Base-by-base conservation (phyloP, 2,329 filamentous ascomycete genomes). In the Fonsecaea multimorphosa region DNA sequence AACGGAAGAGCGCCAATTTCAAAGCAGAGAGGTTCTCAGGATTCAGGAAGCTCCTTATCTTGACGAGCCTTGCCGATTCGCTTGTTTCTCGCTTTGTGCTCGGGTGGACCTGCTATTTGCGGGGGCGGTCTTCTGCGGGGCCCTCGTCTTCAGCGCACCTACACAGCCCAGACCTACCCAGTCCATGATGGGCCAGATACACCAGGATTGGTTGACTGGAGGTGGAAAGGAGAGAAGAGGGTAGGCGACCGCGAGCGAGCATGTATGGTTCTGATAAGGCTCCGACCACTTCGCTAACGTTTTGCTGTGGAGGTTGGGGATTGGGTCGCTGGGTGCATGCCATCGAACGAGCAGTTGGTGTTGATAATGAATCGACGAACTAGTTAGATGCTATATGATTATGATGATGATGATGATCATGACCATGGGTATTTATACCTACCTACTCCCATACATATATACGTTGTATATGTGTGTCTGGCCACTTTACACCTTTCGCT, bases 91-190 rank as follows among this genome's bases (percentile, higher is more conserved):
- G 51, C 51, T 54, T 54, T 31, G 6, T 34, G 51, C 46, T 60
- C 57, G 57, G 40, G 27, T 60, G 57, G 57, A 60, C 57, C 27
- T 60, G 27, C 57, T 46, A 12, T 34, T 36, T 60, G 44, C 7
- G 27, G 57, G 29, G 46, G 57, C 57, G 57, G 27, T 51, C 57
- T 60, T 60, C 57, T 51, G 57, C 57, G 57, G n/a, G n/a, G 19
- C 19, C 5, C 29, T 19, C 31, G 1, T 16, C 55, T n/a, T 31
- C 36, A 36, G 36, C 36, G n/a, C 19, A n/a, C 34, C 14, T 16
- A 27, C 16, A 22, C 7, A 14, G 34, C 5, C 24, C 34, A 57
- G 27, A 29, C 29, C 36, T n/a, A 22, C 36, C 24, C n/a, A 31
- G 31, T 56, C 54, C 36, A n/a, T 32, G 27, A n/a, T n/a, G n/a